Base-by-base conservation (phyloP, 2,329 filamentous ascomycete species). In the Madurella mycetomatis region DNA sequence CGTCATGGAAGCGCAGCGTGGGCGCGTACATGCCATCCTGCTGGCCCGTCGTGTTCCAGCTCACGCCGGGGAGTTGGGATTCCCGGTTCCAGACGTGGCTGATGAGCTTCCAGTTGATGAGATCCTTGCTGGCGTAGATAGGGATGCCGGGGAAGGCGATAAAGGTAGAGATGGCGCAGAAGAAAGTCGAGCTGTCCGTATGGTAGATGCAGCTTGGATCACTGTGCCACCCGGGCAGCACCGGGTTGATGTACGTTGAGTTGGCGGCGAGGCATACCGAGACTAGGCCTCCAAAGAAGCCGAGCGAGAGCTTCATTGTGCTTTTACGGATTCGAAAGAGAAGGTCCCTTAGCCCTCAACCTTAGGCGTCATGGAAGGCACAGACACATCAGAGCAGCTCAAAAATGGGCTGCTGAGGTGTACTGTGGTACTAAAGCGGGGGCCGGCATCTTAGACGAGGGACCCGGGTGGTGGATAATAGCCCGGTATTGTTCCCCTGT, bases 121-220 rank as follows among this genome's bases (percentile, higher is more conserved):
- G 63, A 60, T 82, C 77, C 50, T 70, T 73, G n/a, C 74, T 79
- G 1, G 76, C 76, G 60, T 81, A 75, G 17, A 82, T 72, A 0
- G 78, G 78, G 5, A 81, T 66, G 0, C 78, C 78, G 0, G 79
- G 78, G 58, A 80, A 81, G 0, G 72, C 69, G 50, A 76, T 74
- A 59, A 81, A 82, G 1, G 75, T 79, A 0, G 78, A 80, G 0
- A 75, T 76, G 2, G 72, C 75, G 57, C 76, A 79, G 64, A 77
- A 79, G 61, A 78, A 80, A 5, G 72, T 76, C n/a, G 72, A 69
- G 34, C 74, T 60, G 17, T 76, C 64, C 47, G 71, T 70, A 7
- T 25, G 25, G 25, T 25, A 25, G n/a, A 72, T 68, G 45, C 74
- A 76, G 5, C 70, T 73, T 0, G 77, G 77, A 60, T 80, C 76